Evolutionary conservation across 2,329 filamentous ascomycete species (phyloP), one percentile per base, ranked within the genome.

Genomic region (Apiospora aurea): DNA sequence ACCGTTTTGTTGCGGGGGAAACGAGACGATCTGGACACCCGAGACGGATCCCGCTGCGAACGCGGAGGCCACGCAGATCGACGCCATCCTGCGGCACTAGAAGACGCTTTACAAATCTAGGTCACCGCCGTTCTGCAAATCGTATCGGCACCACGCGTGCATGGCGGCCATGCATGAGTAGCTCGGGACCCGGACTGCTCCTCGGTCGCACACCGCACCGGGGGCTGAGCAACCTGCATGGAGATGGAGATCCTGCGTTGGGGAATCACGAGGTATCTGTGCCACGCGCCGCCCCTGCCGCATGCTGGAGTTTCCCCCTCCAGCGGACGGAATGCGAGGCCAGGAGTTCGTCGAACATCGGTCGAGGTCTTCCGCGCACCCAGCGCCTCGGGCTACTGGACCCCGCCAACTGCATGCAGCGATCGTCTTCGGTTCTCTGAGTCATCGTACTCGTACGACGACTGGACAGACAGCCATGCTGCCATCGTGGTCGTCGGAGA

Each of bases 141-240:
- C 85, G 0, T 90, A 90, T 75, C 5, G 86, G 86, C 0, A 89
- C 86, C 84, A 87, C 69, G 84, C 84, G 0, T 85, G 86, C 4
- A 85, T 86, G 6, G 86, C 87, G 0, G 85, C 87, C 5, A 84
- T 84, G 66, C 81, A 83, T 21, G 2, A 49, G 21, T 7, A n/a
- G 6, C 18, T 29, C 57, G 29, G 57, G 57, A 34, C 34, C 29
- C 34, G 57, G 18, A 53, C 21, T 34, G 16, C 57, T 41, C 34
- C 57, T 41, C 57, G 57, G 57, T 64, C 21, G 57, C 34, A n/a
- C 57, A 41, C 29, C 57, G 57, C 57, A 41, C 29, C 57, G 57
- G 11, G 34, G 57, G 10, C 34, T 64, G 34, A 34, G 57, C 57
- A n/a, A n/a, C 11, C 34, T 64, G 34, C 34, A 18, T 64, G 53